Percentiles rank a stretch among this genome's conserved stretches.
Conservation (phyloP, 2,329 filamentous ascomycete species). For the Stachybotrys elegans region DNA sequence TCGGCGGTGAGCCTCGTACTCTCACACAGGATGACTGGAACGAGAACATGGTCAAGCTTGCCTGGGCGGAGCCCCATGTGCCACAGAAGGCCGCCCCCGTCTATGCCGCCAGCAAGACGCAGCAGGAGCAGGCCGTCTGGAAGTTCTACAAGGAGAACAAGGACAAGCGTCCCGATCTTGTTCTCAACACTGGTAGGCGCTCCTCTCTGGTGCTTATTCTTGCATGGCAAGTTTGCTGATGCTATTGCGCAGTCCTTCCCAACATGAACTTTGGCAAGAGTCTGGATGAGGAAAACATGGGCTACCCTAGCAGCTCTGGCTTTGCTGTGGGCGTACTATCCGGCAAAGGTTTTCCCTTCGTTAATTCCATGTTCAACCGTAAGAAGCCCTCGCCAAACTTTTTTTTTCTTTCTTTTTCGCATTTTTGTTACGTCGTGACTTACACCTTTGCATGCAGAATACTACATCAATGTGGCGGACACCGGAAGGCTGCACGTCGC, state of each 20-base stretch:
- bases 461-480: slow-evolving; percentile 17
- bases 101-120: slow-evolving; percentile 29
- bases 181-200: slow-evolving; percentile 12
- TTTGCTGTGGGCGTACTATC: too few relatives aligned
- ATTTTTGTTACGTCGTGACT: too few relatives aligned
- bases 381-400: too few relatives aligned
- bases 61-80: slow-evolving; percentile 27
- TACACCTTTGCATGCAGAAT: background rate
- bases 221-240: too few relatives aligned
- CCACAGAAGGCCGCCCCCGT: slow-evolving; percentile 16
- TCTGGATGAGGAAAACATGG: slow-evolving; percentile 10
- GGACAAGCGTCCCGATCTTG: slow-evolving; percentile 13
- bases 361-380: too few relatives aligned
- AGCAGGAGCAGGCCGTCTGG: slow-evolving; percentile 28
- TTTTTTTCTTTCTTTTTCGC: too few relatives aligned
- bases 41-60: slow-evolving; percentile 21
- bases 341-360: too few relatives aligned
- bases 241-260: slow-evolving; percentile 17
- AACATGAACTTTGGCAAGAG: slow-evolving; percentile 15
- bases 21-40: slow-evolving; percentile 24
- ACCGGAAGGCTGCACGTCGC: slow-evolving; percentile 18
- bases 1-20: background rate
- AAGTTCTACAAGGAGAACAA: slow-evolving; percentile 20
- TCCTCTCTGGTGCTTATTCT: background rate
- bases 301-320: slow-evolving; percentile 13